These are phyloP conservation scores for Raphanus raphanistrum DNA, from an alignment of 345 rosid species.

Conservation along the genomic window DNA sequence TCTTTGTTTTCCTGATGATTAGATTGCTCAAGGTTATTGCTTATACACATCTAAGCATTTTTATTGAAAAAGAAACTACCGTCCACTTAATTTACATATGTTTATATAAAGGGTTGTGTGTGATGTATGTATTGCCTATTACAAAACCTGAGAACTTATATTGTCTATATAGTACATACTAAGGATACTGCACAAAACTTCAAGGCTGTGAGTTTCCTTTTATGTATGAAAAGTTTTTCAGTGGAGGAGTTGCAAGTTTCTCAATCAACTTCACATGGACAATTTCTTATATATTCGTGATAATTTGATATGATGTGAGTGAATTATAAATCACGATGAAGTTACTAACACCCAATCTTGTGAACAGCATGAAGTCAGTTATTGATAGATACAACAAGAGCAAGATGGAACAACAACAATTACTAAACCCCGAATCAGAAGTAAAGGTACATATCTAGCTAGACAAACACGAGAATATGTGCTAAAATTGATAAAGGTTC, in stretches of 20 bases:
- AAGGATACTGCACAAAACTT: background rate
- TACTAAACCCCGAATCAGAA: slow-evolving; percentile 57
- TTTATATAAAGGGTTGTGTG: background rate
- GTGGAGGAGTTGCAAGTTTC: slow-evolving; percentile 9
- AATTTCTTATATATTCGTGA: background rate
- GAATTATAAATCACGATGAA: background rate
- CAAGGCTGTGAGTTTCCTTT: background rate
- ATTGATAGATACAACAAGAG: slow-evolving; percentile 61
- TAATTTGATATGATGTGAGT: background rate
- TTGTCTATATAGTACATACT: background rate
- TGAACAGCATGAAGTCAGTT: slow-evolving; percentile 62
- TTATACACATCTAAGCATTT: background rate
- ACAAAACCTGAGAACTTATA: background rate
- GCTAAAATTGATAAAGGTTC: background rate
- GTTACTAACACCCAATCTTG: slow-evolving; percentile 20
- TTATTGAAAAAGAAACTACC: background rate
- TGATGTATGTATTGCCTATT: background rate
- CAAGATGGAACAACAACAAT: slow-evolving; percentile 64
- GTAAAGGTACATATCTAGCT: slow-evolving; percentile 49
- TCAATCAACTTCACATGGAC: background rate
- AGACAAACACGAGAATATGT: background rate
- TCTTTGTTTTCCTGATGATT: background rate
- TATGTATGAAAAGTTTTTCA: background rate
- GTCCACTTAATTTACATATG: background rate
- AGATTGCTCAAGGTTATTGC: background rate